A percentile compares a stretch with the other conserved stretches of the same genome.
phyloP scores from a whole-genome alignment of 208 protist species.

The Trypanosoma caninum region DNA sequence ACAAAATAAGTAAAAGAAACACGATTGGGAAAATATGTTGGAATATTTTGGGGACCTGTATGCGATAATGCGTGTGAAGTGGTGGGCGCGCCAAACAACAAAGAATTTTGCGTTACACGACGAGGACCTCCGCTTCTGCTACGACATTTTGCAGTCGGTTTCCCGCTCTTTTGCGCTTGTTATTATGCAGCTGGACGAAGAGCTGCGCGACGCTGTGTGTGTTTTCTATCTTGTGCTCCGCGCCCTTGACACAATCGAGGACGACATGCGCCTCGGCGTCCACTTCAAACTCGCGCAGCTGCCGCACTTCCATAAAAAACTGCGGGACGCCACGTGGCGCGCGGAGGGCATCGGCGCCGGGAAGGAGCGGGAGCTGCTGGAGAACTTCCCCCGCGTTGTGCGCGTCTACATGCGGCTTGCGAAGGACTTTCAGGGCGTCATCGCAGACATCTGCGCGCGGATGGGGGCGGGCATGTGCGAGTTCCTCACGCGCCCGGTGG shows the following conservation, averaged over 20 bases:
- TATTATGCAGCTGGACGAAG: slow-evolving; percentile 86
- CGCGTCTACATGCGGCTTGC: slow-evolving; percentile 61
- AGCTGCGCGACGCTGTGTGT: slow-evolving; percentile 90
- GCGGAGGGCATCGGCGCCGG: slow-evolving; percentile 58
- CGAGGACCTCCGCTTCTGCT: slow-evolving; percentile 85
- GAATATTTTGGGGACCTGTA: slow-evolving; percentile 17
- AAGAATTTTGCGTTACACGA: slow-evolving; percentile 35
- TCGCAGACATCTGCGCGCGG: slow-evolving; percentile 87
- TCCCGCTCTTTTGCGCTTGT: slow-evolving; percentile 93
- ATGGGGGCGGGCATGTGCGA: slow-evolving; percentile 96
- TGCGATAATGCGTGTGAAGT: slow-evolving; percentile 32
- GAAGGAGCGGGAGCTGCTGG: slow-evolving; percentile 66
- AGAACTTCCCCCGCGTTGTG: slow-evolving; percentile 64
- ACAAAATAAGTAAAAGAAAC: neutral
- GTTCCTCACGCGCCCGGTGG: slow-evolving; percentile 79
- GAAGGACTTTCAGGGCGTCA: slow-evolving; percentile 82
- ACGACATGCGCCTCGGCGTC: slow-evolving; percentile 86
- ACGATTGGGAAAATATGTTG: neutral
- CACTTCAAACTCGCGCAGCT: slow-evolving; percentile 71
- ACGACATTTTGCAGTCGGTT: slow-evolving; percentile 84
- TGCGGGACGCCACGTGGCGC: slow-evolving; percentile 48
- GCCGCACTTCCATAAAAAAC: slow-evolving; percentile 70
- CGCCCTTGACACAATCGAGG: slow-evolving; percentile 94
- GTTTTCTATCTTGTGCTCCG: slow-evolving; percentile 97
- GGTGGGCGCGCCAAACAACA: slow-evolving; percentile 35